A percentile compares a stretch with the other conserved stretches of the same genome.
Evolutionary conservation across 352 stramenopile genomes (phyloP).

Genomic region (Albugo laibachii): DNA sequence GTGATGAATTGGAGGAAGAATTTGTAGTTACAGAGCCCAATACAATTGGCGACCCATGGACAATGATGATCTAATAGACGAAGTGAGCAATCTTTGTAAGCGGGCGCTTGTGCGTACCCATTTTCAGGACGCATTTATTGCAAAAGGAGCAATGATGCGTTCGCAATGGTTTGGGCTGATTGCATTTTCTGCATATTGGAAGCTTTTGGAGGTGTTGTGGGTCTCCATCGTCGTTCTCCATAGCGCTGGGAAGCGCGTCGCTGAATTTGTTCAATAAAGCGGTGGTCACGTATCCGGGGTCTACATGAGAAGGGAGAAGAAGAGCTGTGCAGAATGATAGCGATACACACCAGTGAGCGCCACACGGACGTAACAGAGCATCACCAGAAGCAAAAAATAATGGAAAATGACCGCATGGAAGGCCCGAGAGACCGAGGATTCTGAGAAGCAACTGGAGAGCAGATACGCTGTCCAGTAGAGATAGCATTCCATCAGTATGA

Average conservation of each 20-base stretch:
- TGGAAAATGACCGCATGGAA: slow-evolving; percentile 36
- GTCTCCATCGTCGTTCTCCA: slow-evolving; percentile 20
- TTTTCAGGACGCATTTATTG: slow-evolving; percentile 67
- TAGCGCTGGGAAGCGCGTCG: slow-evolving; percentile 33
- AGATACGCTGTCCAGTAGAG: too few relatives aligned
- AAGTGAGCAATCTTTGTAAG: neutral
- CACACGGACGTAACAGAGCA: slow-evolving; percentile 50
- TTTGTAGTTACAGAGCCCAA: slow-evolving; percentile 72
- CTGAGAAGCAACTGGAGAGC: too few relatives aligned
- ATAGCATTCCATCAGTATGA: too few relatives aligned
- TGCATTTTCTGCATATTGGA: slow-evolving; percentile 33
- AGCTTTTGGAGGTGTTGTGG: slow-evolving; percentile 9
- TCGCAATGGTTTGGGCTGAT: slow-evolving; percentile 52
- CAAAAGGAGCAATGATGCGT: slow-evolving; percentile 77
- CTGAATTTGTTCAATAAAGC: slow-evolving; percentile 31
- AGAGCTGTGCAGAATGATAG: neutral
- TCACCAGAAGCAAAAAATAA: slow-evolving; percentile 20
- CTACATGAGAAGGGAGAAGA: slow-evolving; percentile 9
- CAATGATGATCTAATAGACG: slow-evolving; percentile 88
- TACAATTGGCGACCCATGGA: slow-evolving; percentile 86
- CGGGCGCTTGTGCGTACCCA: slow-evolving; percentile 22
- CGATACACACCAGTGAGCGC: slow-evolving; percentile 35
- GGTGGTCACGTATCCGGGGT: slow-evolving; percentile 61
- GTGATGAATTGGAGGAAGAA: slow-evolving; percentile 75
- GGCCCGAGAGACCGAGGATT: slow-evolving; percentile 2